phyloP scores from a whole-genome alignment of 2,329 filamentous ascomycete genomes.

The Phyllosticta citribraziliensis region DNA sequence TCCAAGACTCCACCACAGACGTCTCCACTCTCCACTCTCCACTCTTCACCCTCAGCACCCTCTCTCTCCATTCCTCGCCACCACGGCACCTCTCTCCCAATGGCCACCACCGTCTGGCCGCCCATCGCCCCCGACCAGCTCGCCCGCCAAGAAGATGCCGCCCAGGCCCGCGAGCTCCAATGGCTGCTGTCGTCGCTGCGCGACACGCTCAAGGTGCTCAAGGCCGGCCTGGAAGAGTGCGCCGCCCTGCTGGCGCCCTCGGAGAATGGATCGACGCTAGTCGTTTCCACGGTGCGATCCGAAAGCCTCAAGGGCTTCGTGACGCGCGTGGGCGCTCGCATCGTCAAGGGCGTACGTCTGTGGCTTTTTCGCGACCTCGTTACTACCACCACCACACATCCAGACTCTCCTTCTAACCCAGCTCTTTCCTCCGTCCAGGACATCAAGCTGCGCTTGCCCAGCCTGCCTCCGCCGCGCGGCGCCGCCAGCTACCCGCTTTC shows the following conservation, averaged over 20 bases:
- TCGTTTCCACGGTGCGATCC: conserved; percentile 75
- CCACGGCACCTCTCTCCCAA: conserved; percentile 18
- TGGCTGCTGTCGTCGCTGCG: conserved; percentile 55
- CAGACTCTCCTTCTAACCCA: background rate
- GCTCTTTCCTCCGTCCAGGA: conserved; percentile 39
- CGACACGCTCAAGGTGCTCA: conserved; percentile 51
- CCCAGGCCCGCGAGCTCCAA: conserved; percentile 49
- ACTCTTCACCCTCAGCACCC: background rate
- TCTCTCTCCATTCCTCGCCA: background rate
- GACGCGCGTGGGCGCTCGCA: conserved; percentile 78
- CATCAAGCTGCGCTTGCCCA: conserved; percentile 66
- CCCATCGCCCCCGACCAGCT: conserved; percentile 43
- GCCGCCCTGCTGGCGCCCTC: conserved; percentile 75
- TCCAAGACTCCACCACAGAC: background rate
- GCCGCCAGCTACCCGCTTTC: conserved; percentile 41
- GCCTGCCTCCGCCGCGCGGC: conserved; percentile 47
- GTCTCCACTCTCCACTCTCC: background rate
- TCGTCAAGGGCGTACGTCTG: conserved; percentile 72
- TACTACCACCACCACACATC: background rate
- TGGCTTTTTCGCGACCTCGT: background rate
- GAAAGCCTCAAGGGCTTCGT: conserved; percentile 89
- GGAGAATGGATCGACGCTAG: conserved; percentile 79
- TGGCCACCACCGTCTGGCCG: conserved; percentile 55
- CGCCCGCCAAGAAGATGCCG: conserved; percentile 41
- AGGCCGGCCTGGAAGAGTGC: conserved; percentile 75